Conservation (phyloP, 768 basidiomycete genomes). For the Russula foetens region DNA sequence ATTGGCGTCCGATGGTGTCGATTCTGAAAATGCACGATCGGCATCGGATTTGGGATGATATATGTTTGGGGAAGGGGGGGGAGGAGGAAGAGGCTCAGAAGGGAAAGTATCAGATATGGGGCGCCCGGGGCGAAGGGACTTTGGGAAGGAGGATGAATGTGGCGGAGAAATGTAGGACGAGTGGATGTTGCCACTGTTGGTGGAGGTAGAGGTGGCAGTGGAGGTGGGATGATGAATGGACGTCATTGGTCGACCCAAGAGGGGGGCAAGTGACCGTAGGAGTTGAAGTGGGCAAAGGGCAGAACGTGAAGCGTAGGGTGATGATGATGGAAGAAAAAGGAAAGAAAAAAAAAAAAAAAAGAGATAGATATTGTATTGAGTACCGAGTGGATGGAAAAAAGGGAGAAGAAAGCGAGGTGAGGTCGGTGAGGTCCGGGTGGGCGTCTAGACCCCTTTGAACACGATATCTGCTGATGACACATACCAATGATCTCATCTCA, state of each 20-base stretch:
- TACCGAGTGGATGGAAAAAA: not conserved
- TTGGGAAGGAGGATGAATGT: not conserved
- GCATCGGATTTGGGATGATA: conserved; percentile 10
- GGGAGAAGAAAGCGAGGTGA: not conserved
- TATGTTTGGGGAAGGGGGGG: conserved; percentile 2
- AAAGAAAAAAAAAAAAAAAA: not conserved
- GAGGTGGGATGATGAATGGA: not conserved
- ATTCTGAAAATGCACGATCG: not conserved
- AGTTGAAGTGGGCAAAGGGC: not conserved
- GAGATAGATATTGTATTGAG: not conserved
- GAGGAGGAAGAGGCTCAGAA: conserved; percentile 6
- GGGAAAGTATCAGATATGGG: conserved; percentile 6
- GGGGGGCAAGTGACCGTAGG: not conserved
- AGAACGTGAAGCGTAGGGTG: not conserved
- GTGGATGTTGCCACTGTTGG: not conserved
- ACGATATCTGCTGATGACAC: conserved; percentile 3
- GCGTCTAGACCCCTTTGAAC: conserved; percentile 4
- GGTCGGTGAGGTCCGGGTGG: not conserved
- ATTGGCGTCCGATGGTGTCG: conserved; percentile 2
- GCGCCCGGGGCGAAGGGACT: not conserved
- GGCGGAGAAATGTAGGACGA: conserved; percentile 10
- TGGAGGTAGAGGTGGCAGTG: not conserved
- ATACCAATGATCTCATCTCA: no score
- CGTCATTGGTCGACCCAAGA: not conserved
- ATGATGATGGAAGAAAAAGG: no score